These are phyloP conservation scores for Alopecurus myosuroides DNA, from an alignment of 176 grass and related monocot genomes.

Conservation along the genomic window DNA sequence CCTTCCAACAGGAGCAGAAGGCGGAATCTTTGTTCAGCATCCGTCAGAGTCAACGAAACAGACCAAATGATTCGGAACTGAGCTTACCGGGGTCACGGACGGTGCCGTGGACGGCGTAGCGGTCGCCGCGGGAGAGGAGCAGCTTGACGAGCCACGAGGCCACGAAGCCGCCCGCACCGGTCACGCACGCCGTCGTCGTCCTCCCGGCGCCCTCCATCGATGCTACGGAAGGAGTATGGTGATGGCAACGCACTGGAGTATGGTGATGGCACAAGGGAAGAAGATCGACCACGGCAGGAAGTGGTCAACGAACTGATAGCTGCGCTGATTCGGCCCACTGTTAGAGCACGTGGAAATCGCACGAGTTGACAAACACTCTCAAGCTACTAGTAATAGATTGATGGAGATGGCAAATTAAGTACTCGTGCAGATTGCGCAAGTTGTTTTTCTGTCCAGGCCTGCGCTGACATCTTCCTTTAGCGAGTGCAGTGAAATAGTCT, in stretches of 20 bases:
- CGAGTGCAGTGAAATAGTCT: too few relatives aligned
- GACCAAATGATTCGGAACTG: background rate
- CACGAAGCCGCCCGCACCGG: conserved; percentile 70
- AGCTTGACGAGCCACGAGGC: conserved; percentile 82
- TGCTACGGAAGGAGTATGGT: background rate
- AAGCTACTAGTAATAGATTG: background rate
- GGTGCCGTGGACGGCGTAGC: conserved; percentile 68
- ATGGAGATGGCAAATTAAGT: background rate
- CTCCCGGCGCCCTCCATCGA: conserved; percentile 4
- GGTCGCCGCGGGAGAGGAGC: conserved; percentile 59
- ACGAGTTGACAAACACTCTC: background rate
- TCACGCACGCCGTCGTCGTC: conserved; percentile 65
- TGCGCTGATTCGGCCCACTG: too few relatives aligned
- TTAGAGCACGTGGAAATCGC: conserved; percentile 16
- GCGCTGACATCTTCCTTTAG: too few relatives aligned
- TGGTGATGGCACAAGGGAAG: too few relatives aligned
- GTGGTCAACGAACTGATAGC: too few relatives aligned
- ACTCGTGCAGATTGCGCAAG: background rate
- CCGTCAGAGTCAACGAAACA: background rate
- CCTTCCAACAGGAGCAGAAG: conserved; percentile 32
- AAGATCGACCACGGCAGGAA: background rate
- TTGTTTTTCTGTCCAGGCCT: background rate
- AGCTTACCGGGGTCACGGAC: conserved; percentile 55
- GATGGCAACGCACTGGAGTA: too few relatives aligned
- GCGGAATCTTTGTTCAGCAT: background rate